phyloP scores from a whole-genome alignment of 164 flowering plant genomes.

The Chimonanthus praecox region DNA sequence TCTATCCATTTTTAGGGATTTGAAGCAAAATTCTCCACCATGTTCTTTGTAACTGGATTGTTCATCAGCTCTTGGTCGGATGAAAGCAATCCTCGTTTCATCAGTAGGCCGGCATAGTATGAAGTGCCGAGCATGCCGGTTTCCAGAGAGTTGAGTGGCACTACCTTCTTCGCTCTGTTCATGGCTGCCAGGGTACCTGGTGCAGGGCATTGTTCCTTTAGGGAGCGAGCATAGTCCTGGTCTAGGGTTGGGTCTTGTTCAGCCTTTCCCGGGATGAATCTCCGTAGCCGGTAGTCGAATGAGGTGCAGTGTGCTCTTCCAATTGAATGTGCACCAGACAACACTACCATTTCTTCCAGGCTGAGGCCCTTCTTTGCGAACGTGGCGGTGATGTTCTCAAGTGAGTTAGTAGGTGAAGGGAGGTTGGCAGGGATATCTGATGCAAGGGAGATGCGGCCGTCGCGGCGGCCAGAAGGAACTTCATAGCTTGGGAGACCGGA shows the following conservation, averaged over 20 bases:
- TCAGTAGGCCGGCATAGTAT: conserved; percentile 29
- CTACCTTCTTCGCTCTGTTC: conserved; percentile 10
- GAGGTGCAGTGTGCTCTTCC: conserved; percentile 47
- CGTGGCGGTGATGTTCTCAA: conserved; percentile 26
- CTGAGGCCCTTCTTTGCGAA: conserved; percentile 41
- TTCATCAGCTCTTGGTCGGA: conserved; percentile 54
- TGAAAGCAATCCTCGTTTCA: conserved; percentile 34
- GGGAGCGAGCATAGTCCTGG: conserved; percentile 22
- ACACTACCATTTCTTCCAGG: conserved; percentile 32
- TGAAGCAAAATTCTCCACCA: neutral
- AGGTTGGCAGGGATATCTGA: conserved; percentile 30
- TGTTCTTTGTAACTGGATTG: conserved; percentile 21
- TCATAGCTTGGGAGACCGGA: conserved; percentile 25
- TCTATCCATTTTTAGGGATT: neutral
- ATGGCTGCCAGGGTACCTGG: conserved; percentile 14
- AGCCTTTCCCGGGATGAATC: conserved; percentile 22
- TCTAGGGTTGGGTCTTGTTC: conserved; percentile 40
- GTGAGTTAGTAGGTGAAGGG: conserved; percentile 25
- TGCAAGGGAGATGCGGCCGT: conserved; percentile 38
- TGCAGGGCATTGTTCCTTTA: conserved; percentile 38
- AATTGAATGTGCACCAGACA: conserved; percentile 59
- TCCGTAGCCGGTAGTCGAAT: conserved; percentile 33
- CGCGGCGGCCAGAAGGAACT: conserved; percentile 50
- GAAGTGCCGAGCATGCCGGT: conserved; percentile 20
- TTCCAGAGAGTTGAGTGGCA: conserved; percentile 28